Base-by-base conservation (phyloP, 805 yeast species). In the Yamadazyma sp. region DNA sequence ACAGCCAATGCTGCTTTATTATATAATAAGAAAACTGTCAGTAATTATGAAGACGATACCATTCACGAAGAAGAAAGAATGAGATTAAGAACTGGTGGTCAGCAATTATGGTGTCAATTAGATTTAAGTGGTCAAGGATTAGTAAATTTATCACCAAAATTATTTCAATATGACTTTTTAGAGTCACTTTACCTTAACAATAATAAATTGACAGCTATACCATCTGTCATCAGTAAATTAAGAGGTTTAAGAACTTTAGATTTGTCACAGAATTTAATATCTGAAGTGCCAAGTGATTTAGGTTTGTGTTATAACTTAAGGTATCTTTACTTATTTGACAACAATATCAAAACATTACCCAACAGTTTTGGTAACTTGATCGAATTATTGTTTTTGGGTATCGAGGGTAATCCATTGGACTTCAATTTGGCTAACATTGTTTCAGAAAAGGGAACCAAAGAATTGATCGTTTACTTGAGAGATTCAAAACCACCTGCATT, bases 51-150 rank as follows among this genome's bases (percentile, higher is more conserved):
- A 44, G 86, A 82, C 49, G 70, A 65, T 31, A 58, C 55, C 26
- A 22, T 43, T 11, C 61, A 55, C 40, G 82, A 80, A 52, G 80
- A 76, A 49, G 79, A 80, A 55, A 65, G 83, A 57, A 73, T 78
- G 63, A 70, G 80, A 58, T 60, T 69, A 23, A 71, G 70, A 43
- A 73, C 77, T 18, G 69, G 71, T 52, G 78, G 83, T 23, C 82
- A 80, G 40, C 97, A 89, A 62, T 73, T 85, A 53, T 93, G 99
- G 99, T 84, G 94, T 35, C 91, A 89, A 5, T 67, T 93, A 45
- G 99, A 93, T 63, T 68, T 91, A 45, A 80, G 94, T 45, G 96
- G 96, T 40, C 95, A 93, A 59, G 86, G 91, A 22, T 69, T 93
- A 34, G 67, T 77, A 43, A 73, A 76, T 38, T 47, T 91, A 20